Percentiles rank a stretch among this genome's conserved stretches.
phyloP scores from a whole-genome alignment of 257 asterid genomes.

The Nicotiana knightiana region DNA sequence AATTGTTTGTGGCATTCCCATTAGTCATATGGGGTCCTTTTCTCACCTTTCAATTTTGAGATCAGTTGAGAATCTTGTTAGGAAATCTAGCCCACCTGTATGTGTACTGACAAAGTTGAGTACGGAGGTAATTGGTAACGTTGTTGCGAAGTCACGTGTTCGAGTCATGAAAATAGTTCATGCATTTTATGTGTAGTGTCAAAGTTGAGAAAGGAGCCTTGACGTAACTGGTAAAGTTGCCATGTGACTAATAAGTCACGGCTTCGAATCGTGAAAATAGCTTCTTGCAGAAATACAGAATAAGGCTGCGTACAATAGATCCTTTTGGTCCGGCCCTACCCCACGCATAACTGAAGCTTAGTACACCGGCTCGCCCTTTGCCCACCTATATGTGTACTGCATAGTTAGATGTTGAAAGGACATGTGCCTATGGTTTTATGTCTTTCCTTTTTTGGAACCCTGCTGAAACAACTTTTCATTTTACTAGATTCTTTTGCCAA shows the following conservation, averaged over 20 bases:
- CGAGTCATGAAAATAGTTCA: too few species aligned
- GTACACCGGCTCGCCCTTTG: neutral
- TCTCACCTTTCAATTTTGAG: slow-evolving; percentile 34
- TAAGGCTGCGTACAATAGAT: too few species aligned
- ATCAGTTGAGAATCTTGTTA: slow-evolving; percentile 36
- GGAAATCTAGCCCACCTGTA: slow-evolving; percentile 35
- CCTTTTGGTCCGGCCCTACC: too few species aligned
- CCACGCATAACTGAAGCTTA: too few species aligned
- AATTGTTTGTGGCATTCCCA: slow-evolving; percentile 1
- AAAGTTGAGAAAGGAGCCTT: too few species aligned
- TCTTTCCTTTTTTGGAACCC: neutral
- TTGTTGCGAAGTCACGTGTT: too few species aligned
- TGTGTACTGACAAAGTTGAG: neutral
- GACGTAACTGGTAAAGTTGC: too few species aligned
- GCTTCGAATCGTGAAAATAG: too few species aligned
- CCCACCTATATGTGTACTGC: slow-evolving; percentile 21
- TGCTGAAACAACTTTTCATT: neutral
- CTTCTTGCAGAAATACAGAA: too few species aligned
- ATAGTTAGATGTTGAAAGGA: slow-evolving; percentile 24
- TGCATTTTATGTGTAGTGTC: too few species aligned
- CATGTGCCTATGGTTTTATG: slow-evolving; percentile 22
- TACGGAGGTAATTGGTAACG: too few species aligned
- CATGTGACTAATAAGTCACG: too few species aligned
- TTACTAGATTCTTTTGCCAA: neutral
- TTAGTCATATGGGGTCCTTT: slow-evolving; percentile 20